Conservation (phyloP, 805 yeast genomes). For the Yarrowia porcina region DNA sequence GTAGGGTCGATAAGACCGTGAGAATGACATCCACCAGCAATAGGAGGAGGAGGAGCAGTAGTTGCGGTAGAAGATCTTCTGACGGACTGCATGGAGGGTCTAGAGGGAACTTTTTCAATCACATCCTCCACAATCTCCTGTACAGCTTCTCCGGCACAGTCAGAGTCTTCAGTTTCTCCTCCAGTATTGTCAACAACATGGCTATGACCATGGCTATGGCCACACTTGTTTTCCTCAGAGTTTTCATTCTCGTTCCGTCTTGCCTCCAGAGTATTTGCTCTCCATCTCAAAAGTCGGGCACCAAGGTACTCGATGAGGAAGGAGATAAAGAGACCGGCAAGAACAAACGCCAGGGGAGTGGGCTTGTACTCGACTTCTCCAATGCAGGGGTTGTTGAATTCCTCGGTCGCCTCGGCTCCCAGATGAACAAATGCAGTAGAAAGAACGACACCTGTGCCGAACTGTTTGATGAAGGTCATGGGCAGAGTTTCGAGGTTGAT, state of each 20-base stretch:
- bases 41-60: neutral
- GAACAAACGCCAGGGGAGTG: conserved; percentile 49
- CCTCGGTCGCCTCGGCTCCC: conserved; percentile 63
- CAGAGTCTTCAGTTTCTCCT: neutral
- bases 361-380: conserved; percentile 55
- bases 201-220: neutral
- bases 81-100: neutral
- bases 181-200: neutral
- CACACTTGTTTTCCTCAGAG: neutral
- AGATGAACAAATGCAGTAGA: conserved; percentile 80
- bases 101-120: neutral
- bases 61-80: neutral
- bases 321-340: conserved; percentile 47
- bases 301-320: conserved; percentile 53
- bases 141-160: neutral
- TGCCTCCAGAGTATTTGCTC: conserved; percentile 26
- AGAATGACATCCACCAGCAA: conserved; percentile 12
- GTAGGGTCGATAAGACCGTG: conserved; percentile 26
- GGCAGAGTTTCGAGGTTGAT: conserved; percentile 19
- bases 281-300: conserved; percentile 32
- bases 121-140: conserved; percentile 3
- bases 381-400: conserved; percentile 55
- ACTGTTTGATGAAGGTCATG: conserved; percentile 40
- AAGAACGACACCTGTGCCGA: conserved; percentile 80
- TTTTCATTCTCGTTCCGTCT: conserved; percentile 1